Percentiles rank a stretch among this genome's conserved stretches.
Evolutionary conservation across 345 rosid species (phyloP).

Genomic region (Laguncularia racemosa): DNA sequence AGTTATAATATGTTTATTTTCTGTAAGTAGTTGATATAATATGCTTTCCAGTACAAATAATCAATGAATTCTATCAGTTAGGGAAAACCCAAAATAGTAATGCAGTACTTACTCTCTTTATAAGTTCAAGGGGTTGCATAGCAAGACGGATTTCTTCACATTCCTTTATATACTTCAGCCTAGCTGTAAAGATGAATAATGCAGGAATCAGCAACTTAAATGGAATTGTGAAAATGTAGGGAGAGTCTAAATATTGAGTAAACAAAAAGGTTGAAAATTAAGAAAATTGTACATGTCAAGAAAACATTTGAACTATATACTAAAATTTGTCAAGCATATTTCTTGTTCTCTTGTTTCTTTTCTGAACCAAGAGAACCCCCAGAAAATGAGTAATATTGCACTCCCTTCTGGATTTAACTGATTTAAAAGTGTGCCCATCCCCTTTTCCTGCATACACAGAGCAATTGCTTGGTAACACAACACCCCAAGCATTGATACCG

Average conservation of each 20-base stretch:
- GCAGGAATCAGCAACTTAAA: neutral
- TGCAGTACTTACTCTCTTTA: constrained; percentile 48
- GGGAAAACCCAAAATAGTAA: neutral
- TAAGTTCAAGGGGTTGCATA: constrained; percentile 75
- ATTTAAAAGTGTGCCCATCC: no score
- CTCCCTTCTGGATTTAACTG: no score
- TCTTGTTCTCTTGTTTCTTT: no score
- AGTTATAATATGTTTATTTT: neutral
- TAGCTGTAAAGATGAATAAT: constrained; percentile 35
- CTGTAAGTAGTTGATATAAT: neutral
- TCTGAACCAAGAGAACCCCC: no score
- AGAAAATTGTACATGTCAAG: neutral
- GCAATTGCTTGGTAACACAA: no score
- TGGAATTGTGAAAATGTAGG: neutral
- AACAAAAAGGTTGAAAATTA: constrained; percentile 1
- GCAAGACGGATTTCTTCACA: constrained; percentile 76
- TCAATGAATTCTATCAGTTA: no score
- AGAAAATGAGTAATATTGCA: no score
- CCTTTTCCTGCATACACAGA: no score
- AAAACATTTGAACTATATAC: neutral
- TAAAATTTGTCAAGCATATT: no score
- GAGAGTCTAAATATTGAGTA: no score
- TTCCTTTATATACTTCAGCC: constrained; percentile 53
- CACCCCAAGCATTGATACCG: no score
- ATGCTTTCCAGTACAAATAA: no score